Base-by-base conservation (phyloP, 2,329 filamentous ascomycete species). In the Claviceps spartinae region DNA sequence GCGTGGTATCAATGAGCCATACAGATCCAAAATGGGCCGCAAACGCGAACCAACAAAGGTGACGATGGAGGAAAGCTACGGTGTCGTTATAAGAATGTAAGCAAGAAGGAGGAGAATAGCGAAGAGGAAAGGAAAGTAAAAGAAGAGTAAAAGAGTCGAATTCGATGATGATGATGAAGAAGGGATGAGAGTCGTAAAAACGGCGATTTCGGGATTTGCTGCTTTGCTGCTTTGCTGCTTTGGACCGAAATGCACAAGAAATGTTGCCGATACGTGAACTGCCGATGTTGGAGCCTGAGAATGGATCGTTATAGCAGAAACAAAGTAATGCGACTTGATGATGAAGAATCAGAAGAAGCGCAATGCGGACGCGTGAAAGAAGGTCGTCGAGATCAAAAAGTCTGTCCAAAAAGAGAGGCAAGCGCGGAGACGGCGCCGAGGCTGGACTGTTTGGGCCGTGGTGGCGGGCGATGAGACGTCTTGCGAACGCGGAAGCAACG, bases 81-180 rank as follows among this genome's bases (percentile, higher is more conserved):
- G 52, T 56, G 54, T 54, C 54, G 54, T 55, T 56, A 62, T 57
- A 54, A 61, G 56, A 58, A 60, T 60, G 62, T 65, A 65, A 61
- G 58, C 62, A 62, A 64, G 65, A 67, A 60, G 36, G 34, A 18
- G 14, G 14, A 37, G 42, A 30, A 54, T 52, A 53, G 56, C 57
- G 55, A 53, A 53, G 56, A 58, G 52, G 56, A 52, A 55, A 57
- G 57, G 54, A 56, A 41, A 41, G 16, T 14, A 20, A 9, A 61
- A 64, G 64, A 68, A 59, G 4, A 40, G 37, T 4, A 22, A 34
- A 45, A 22, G 54, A 53, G 30, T 34, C 30, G 9, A 34, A 34
- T 34, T 34, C 30, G 53, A 57, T 57, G 53, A n/a, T n/a, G n/a
- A n/a, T n/a, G n/a, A n/a, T n/a, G 54, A 56, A 43, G 14, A n/a